Conservation (phyloP, 2,329 filamentous ascomycete genomes). For the Neoscytalidium dimidiatum region DNA sequence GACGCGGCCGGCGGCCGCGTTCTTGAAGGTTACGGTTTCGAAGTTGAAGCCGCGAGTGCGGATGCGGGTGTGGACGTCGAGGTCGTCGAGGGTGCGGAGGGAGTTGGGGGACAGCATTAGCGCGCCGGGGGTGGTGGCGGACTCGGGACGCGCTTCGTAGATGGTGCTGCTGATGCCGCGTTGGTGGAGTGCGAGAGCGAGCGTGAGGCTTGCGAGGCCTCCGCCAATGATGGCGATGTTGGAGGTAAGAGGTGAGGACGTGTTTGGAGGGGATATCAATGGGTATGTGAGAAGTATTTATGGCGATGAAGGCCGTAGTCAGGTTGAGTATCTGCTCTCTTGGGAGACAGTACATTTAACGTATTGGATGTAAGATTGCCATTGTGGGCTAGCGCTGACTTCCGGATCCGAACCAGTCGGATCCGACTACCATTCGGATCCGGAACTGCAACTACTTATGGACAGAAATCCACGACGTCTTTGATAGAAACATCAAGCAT, state of each 20-base stretch:
- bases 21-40: slow-evolving; percentile 50
- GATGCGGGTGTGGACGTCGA: slow-evolving; percentile 52
- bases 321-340: not conserved
- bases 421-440: not conserved
- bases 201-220: slow-evolving; percentile 52
- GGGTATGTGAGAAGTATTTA: not conserved
- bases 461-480: not conserved
- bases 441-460: not conserved
- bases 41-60: slow-evolving; percentile 51
- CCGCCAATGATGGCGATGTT: slow-evolving; percentile 50
- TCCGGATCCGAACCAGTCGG: slow-evolving; percentile 7
- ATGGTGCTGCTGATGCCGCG: slow-evolving; percentile 50
- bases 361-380: not conserved
- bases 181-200: slow-evolving; percentile 57
- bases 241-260: slow-evolving; percentile 14
- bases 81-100: slow-evolving; percentile 52
- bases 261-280: not conserved
- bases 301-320: not conserved
- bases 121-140: slow-evolving; percentile 43
- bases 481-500: not conserved
- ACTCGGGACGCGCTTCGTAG: slow-evolving; percentile 26
- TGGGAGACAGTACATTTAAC: not conserved
- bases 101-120: slow-evolving; percentile 63
- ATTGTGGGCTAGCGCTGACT: not conserved
- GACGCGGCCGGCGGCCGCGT: slow-evolving; percentile 43